Evolutionary conservation across 1,284 basidiomycete genomes (phyloP), one percentile per base, ranked within the genome.

Genomic region (Naganishia albida): DNA sequence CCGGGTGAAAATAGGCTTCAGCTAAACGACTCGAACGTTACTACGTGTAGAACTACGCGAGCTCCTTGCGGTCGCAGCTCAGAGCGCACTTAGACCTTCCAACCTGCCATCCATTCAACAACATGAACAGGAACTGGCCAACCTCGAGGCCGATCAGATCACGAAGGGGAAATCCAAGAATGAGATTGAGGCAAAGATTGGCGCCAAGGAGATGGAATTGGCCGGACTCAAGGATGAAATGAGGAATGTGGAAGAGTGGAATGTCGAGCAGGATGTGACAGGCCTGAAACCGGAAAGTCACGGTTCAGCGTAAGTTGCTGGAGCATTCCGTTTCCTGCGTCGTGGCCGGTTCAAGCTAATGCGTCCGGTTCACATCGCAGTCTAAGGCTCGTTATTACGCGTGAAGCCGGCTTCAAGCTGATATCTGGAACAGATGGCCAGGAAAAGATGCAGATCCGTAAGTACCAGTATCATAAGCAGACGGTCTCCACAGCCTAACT

Each of bases 141-240:
- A 44, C 40, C 49, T 62, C n/a, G 60, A 62, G 42, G 40, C 49
- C 30, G 60, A 62, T 51, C 60, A 62, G 28, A 51, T 62, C 20
- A 62, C 60, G 0, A 62, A 51, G 16, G 60, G 49, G 15, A 62
- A 62, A 25, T 44, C 39, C 0, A 53, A 52, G 40, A 62, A 62
- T 26, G 60, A 62, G 40, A 53, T 52, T n/a, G 51, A 51, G 38
- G 49, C 60, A 26, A 51, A 52, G 40, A 53, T 62, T 20, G 60
- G 60, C 7, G 51, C 49, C n/a, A 62, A 62, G 23, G 60, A 62
- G 18, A 53, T 53, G 60, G 60, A 62, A 25, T n/a, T 62, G 39
- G 39, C 49, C 8, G 51, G 60, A 13, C 7, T 62, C 23, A 62
- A 53, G n/a, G 60, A 62, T 3, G 60, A 62, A 16, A 39, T 62